phyloP scores from a whole-genome alignment of 1,284 basidiomycete genomes.

The Pseudozyma sp. region DNA sequence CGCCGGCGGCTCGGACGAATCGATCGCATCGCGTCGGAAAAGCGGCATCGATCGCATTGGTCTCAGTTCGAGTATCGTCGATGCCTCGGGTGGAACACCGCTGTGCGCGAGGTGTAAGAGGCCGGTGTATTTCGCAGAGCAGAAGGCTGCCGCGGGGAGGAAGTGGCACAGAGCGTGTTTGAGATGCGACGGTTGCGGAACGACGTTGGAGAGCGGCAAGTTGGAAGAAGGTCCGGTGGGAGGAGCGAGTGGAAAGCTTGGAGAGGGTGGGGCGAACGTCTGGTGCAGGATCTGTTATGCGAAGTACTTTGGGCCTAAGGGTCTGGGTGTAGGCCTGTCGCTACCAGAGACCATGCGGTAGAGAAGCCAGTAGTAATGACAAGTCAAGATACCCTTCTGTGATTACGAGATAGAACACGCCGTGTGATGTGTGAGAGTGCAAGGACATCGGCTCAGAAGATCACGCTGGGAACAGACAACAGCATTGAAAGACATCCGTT shows the following conservation, averaged over 20 bases:
- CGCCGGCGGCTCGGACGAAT: slow-evolving; percentile 10
- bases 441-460: neutral
- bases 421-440: no score
- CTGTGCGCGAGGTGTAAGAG: slow-evolving; percentile 60
- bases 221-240: slow-evolving; percentile 62
- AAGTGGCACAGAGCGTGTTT: slow-evolving; percentile 66
- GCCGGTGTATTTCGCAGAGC: slow-evolving; percentile 68
- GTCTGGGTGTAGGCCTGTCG: slow-evolving; percentile 44
- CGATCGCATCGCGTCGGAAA: slow-evolving; percentile 15
- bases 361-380: neutral
- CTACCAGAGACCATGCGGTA: slow-evolving; percentile 44
- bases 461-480: no score
- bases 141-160: slow-evolving; percentile 59
- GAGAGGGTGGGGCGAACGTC: slow-evolving; percentile 46
- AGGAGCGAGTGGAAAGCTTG: slow-evolving; percentile 5
- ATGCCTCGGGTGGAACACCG: slow-evolving; percentile 57
- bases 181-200: slow-evolving; percentile 63
- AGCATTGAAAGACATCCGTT: no score
- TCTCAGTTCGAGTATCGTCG: slow-evolving; percentile 42
- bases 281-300: slow-evolving; percentile 67
- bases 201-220: slow-evolving; percentile 61
- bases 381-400: no score
- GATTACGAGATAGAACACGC: no score
- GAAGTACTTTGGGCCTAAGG: slow-evolving; percentile 57
- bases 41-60: slow-evolving; percentile 52